Evolutionary conservation across 495 filamentous ascomycete species (phyloP).

Genomic region (Friedmanniomyces endolithicus): DNA sequence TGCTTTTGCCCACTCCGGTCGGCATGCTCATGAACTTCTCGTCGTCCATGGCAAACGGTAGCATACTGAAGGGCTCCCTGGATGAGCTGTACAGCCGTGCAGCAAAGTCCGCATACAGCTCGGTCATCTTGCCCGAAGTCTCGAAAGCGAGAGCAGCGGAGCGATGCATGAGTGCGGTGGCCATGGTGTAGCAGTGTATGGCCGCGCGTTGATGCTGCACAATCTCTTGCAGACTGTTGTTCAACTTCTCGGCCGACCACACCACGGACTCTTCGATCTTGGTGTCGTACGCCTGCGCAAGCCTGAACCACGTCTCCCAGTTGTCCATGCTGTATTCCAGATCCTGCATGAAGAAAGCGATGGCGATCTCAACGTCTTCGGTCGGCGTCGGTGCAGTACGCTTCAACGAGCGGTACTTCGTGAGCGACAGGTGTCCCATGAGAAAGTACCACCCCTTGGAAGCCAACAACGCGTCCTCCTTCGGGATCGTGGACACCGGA

Average conservation of each 20-base stretch:
- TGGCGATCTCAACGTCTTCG: slow-evolving; percentile 75
- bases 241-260: slow-evolving; percentile 94
- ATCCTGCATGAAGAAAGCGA: slow-evolving; percentile 70
- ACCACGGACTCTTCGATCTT: slow-evolving; percentile 84
- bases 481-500: slow-evolving; percentile 42
- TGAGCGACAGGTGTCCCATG: slow-evolving; percentile 73
- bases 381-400: slow-evolving; percentile 62
- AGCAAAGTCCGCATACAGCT: slow-evolving; percentile 82
- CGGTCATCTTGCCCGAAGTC: slow-evolving; percentile 54
- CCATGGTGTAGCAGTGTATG: slow-evolving; percentile 91
- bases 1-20: slow-evolving; percentile 60
- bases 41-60: slow-evolving; percentile 40
- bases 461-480: slow-evolving; percentile 48
- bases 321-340: slow-evolving; percentile 70
- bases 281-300: slow-evolving; percentile 82
- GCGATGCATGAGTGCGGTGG: slow-evolving; percentile 59
- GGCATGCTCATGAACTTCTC: slow-evolving; percentile 63
- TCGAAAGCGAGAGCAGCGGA: slow-evolving; percentile 49
- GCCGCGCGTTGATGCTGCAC: slow-evolving; percentile 63
- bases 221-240: slow-evolving; percentile 66
- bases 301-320: slow-evolving; percentile 94
- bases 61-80: slow-evolving; percentile 84
- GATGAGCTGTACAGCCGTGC: slow-evolving; percentile 80
- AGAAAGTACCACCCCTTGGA: slow-evolving; percentile 87
- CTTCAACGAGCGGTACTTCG: slow-evolving; percentile 78